A percentile compares a stretch with the other conserved stretches of the same genome.
Evolutionary conservation across 495 filamentous ascomycete species (phyloP).

Genomic region (Hyaloscypha finlandica): DNA sequence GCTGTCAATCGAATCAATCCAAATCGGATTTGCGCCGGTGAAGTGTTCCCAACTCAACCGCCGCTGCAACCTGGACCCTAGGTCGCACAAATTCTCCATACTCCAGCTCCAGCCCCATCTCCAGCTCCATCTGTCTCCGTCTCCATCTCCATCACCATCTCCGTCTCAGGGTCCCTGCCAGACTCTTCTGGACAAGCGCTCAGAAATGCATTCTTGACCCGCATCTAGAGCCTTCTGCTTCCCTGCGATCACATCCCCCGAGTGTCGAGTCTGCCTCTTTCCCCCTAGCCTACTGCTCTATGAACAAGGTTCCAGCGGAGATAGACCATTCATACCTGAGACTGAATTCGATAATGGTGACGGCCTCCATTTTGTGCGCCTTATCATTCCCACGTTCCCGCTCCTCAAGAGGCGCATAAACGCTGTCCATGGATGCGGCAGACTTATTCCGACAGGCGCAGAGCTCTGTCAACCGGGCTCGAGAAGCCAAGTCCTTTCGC

Average conservation of each 20-base stretch:
- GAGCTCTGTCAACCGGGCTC: constrained; percentile 39
- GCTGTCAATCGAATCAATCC: neutral
- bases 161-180: neutral
- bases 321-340: neutral
- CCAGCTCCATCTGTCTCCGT: no score
- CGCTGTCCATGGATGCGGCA: constrained; percentile 48
- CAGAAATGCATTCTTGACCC: neutral
- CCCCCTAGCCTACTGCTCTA: neutral
- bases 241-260: neutral
- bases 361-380: constrained; percentile 11
- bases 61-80: constrained; percentile 1
- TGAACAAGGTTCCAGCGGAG: neutral
- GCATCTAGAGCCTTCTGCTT: neutral
- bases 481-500: constrained; percentile 36
- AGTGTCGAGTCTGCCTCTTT: neutral
- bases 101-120: no score
- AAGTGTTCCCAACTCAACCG: neutral
- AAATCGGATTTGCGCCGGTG: neutral
- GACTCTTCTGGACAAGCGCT: neutral
- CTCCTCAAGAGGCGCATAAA: constrained; percentile 5
- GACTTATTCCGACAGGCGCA: constrained; percentile 52
- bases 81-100: neutral
- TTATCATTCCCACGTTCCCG: constrained; percentile 7
- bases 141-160: no score
- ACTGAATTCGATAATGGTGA: constrained; percentile 27